These are phyloP conservation scores for Penicillium sclerotiorum DNA, from an alignment of 2,329 filamentous ascomycete genomes.

Conservation along the genomic window DNA sequence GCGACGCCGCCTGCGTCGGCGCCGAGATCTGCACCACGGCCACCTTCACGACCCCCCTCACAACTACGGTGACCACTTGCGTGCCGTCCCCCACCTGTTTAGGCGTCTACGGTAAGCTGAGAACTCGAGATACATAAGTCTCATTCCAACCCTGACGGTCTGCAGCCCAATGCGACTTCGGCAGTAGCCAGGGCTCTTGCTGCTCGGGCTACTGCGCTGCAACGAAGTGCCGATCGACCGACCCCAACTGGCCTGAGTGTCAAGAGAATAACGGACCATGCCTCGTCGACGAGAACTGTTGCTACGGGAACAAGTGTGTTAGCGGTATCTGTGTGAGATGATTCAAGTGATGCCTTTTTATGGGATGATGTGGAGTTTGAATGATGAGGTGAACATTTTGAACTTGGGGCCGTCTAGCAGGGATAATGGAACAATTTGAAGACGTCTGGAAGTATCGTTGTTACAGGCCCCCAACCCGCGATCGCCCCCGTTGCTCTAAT, in stretches of 20 bases:
- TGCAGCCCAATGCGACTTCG: constrained; percentile 22
- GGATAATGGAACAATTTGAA: no score
- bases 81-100: constrained; percentile 29
- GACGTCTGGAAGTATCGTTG: no score
- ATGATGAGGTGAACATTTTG: no score
- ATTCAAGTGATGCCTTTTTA: no score
- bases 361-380: no score
- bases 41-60: constrained; percentile 19
- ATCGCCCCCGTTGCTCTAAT: no score
- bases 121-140: no score
- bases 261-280: constrained; percentile 31
- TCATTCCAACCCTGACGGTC: not conserved
- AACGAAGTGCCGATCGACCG: constrained; percentile 31
- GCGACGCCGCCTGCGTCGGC: constrained; percentile 20
- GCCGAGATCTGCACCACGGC: constrained; percentile 28
- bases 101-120: constrained; percentile 27
- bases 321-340: constrained; percentile 24
- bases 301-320: constrained; percentile 31
- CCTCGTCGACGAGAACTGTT: constrained; percentile 30
- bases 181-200: constrained; percentile 20
- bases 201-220: constrained; percentile 36
- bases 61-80: constrained; percentile 27
- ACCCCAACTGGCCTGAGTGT: constrained; percentile 30
- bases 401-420: no score
- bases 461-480: no score